Evolutionary conservation across 306 rosid species (phyloP).

Genomic region (Lablab purpureus): DNA sequence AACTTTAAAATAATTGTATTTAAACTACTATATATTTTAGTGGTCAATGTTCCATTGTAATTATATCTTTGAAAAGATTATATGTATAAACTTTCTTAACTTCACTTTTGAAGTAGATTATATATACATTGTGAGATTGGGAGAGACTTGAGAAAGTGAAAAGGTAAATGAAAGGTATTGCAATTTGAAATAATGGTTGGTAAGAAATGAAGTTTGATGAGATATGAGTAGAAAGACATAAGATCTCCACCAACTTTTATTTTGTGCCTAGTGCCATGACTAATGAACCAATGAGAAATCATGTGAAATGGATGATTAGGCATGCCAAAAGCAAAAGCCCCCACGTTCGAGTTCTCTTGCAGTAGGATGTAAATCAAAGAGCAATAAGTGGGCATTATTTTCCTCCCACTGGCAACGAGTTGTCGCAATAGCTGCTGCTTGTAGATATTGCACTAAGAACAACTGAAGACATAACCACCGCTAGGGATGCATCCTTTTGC

Average conservation of each 20-base stretch:
- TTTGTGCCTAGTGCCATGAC: background rate
- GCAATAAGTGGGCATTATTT: slow-evolving; percentile 48
- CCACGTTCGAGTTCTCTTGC: slow-evolving; percentile 4
- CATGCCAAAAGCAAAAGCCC: slow-evolving; percentile 27
- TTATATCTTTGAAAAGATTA: no score
- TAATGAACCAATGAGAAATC: slow-evolving; percentile 34
- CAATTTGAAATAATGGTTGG: background rate
- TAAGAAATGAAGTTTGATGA: background rate
- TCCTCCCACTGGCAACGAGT: slow-evolving; percentile 36
- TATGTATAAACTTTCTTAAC: no score
- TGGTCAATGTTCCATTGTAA: no score
- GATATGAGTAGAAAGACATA: background rate
- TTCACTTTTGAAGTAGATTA: no score
- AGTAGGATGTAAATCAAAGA: slow-evolving; percentile 33
- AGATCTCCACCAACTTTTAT: slow-evolving; percentile 8
- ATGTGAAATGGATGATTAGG: slow-evolving; percentile 42
- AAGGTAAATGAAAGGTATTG: no score
- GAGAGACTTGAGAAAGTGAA: no score
- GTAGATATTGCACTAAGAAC: slow-evolving; percentile 34
- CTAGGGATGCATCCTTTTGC: slow-evolving; percentile 40
- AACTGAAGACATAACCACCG: slow-evolving; percentile 12
- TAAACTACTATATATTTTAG: no score
- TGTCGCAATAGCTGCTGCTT: slow-evolving; percentile 37
- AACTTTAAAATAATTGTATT: no score
- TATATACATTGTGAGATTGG: no score